Base-by-base conservation (phyloP, 805 yeast genomes). In the Saturnispora ahearnii region DNA sequence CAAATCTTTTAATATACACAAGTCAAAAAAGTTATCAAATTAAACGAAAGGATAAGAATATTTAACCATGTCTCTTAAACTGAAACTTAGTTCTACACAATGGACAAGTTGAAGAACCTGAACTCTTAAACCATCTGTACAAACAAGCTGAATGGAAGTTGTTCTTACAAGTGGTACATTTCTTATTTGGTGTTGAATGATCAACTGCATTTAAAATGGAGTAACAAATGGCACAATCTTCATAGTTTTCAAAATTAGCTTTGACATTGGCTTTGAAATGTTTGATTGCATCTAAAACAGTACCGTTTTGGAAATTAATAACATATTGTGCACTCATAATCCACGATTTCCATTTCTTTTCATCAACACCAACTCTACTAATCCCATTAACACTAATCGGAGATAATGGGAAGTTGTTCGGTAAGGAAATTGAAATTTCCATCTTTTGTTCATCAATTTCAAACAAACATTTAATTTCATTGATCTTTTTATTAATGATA, bases 181-280 rank as follows among this genome's bases (percentile, higher is more conserved):
- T 76, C 67, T 88, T 90, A 45, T 88, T 80, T 6, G 99, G 99
- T 51, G 93, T 73, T 7, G 96, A 84, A 59, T 86, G 87, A 60
- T 89, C 96, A 54, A 85, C 89, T 12, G 74, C 75, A 62, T 90
- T 96, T 55, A 93, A 69, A 50, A 91, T 84, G 13, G 96, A 85
- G 65, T 93, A 93, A 65, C 99, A 93, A 57, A 93, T 89, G 3
- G 98, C 96, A 74, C 99, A 93, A 53, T 91, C 98, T 60, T 88
- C 96, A 56, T 87, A 89, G 0, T 96, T 96, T 8, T 90, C 85
- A 64, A 95, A 90, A 62, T 90, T 95, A 58, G 86, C 73, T 49
- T 79, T 77, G 47, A 88, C 89, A 59, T 91, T 87, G 57, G 79
- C 80, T 59, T 78, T 78, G 64, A 84, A 81, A 33, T 83, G 71